Evolutionary conservation across 169 alveolate species (phyloP).

Genomic region (Plasmodium vivax): DNA sequence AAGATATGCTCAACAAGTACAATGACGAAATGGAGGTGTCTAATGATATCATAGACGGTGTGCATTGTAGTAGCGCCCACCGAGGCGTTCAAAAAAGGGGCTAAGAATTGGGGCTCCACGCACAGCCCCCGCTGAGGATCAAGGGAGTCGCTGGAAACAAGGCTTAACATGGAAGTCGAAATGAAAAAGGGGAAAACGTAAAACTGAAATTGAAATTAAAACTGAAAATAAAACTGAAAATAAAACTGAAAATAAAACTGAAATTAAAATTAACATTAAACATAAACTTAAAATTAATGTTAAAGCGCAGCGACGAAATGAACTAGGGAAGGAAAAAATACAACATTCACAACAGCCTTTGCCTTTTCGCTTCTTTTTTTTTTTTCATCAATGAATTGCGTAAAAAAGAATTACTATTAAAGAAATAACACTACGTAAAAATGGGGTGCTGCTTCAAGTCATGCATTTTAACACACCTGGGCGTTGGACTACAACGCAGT

Average conservation of each 20-base stretch:
- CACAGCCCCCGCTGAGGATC: background rate
- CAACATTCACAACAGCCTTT: background rate
- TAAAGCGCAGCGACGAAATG: background rate
- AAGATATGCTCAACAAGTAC: background rate
- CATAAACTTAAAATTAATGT: background rate
- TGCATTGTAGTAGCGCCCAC: background rate
- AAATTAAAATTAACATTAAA: background rate
- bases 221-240: background rate
- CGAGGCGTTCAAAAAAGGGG: background rate
- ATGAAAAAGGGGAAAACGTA: background rate
- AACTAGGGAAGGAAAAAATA: background rate
- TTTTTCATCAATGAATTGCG: slow-evolving; percentile 23
- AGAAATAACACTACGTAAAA: background rate
- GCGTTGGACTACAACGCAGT: background rate
- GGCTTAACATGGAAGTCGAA: background rate
- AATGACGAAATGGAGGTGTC: background rate
- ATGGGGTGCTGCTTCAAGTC: slow-evolving; percentile 2
- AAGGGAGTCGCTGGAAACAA: background rate
- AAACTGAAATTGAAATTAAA: background rate
- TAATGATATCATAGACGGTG: background rate
- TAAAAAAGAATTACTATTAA: background rate
- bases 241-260: background rate
- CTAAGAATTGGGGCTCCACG: background rate
- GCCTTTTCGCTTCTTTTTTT: slow-evolving; percentile 1
- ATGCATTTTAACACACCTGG: slow-evolving; percentile 7